Conservation (phyloP, 2,329 filamentous ascomycete species). For the Neonectria neomacrospora region DNA sequence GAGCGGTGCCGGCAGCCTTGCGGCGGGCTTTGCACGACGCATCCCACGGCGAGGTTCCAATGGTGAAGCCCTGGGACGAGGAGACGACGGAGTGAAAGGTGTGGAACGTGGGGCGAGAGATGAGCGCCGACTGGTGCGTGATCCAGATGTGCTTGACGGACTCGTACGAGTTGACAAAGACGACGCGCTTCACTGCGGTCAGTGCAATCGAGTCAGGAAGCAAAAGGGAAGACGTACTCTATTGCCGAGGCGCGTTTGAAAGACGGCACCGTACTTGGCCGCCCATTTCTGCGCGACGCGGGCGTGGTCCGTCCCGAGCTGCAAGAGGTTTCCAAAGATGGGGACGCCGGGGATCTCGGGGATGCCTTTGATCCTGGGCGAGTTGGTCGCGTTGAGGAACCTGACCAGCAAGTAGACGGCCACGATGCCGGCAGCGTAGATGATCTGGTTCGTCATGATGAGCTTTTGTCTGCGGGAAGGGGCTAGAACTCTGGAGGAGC, state of each 20-base stretch:
- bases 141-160: conserved; percentile 81
- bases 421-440: conserved; percentile 17
- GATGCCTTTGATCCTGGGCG: conserved; percentile 69
- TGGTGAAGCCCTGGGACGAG: conserved; percentile 80
- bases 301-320: conserved; percentile 68
- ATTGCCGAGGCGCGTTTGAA: conserved; percentile 76
- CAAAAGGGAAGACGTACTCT: conserved; percentile 55
- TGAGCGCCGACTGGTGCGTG: conserved; percentile 79
- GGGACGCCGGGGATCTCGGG: conserved; percentile 71
- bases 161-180: conserved; percentile 83
- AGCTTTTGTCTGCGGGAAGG: neutral
- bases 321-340: conserved; percentile 71
- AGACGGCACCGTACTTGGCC: conserved; percentile 71
- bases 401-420: conserved; percentile 41
- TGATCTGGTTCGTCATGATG: conserved; percentile 24
- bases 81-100: conserved; percentile 86
- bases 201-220: conserved; percentile 30
- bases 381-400: conserved; percentile 61
- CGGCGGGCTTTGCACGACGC: conserved; percentile 81
- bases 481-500: neutral
- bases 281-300: conserved; percentile 66
- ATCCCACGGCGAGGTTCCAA: conserved; percentile 86
- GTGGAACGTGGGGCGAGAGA: conserved; percentile 81
- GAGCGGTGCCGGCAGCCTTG: conserved; percentile 81
- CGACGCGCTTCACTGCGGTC: conserved; percentile 61